phyloP scores from a whole-genome alignment of 805 yeast genomes.

The Isabelozyma rhagii region DNA sequence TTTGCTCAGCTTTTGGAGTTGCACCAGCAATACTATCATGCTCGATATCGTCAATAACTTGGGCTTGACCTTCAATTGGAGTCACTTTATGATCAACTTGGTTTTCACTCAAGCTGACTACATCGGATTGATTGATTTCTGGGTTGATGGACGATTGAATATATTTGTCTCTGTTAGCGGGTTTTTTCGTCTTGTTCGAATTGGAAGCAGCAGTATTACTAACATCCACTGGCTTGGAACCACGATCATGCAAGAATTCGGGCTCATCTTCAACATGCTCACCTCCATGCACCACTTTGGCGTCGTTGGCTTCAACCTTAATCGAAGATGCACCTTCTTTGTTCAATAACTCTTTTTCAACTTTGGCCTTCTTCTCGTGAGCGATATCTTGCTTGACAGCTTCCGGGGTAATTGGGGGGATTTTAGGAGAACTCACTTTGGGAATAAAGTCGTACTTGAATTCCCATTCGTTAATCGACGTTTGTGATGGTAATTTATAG shows the following conservation, averaged over 20 bases:
- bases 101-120: slow-evolving; percentile 32
- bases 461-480: slow-evolving; percentile 49
- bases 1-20: not conserved
- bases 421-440: slow-evolving; percentile 36
- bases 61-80: slow-evolving; percentile 23
- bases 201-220: slow-evolving; percentile 10
- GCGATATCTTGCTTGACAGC: slow-evolving; percentile 49
- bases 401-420: slow-evolving; percentile 46
- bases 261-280: slow-evolving; percentile 36
- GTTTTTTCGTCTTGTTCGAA: slow-evolving; percentile 17
- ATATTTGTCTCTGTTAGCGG: slow-evolving; percentile 38
- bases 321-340: slow-evolving; percentile 32
- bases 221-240: slow-evolving; percentile 33
- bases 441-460: slow-evolving; percentile 46
- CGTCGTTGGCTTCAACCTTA: slow-evolving; percentile 43
- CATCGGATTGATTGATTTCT: slow-evolving; percentile 33
- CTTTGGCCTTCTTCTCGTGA: slow-evolving; percentile 34
- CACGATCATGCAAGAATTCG: slow-evolving; percentile 37
- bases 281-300: slow-evolving; percentile 42
- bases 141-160: slow-evolving; percentile 41
- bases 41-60: slow-evolving; percentile 36
- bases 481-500: slow-evolving; percentile 47
- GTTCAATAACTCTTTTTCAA: slow-evolving; percentile 34
- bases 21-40: slow-evolving; percentile 23
- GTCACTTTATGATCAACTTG: slow-evolving; percentile 35